phyloP scores from a whole-genome alignment of 2,329 filamentous ascomycete genomes.

The Pyricularia grisea region DNA sequence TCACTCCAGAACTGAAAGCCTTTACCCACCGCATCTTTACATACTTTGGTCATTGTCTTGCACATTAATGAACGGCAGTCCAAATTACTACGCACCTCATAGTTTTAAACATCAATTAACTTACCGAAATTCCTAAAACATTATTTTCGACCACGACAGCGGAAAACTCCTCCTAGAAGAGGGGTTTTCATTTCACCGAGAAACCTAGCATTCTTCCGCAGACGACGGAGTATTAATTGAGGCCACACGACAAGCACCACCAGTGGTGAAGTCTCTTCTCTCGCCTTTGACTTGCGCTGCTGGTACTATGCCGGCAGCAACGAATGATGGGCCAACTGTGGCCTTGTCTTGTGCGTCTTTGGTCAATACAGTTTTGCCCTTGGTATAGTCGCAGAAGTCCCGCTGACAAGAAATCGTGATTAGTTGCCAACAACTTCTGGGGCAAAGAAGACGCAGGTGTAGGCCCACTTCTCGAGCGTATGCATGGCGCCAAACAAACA shows the following conservation, averaged over 20 bases:
- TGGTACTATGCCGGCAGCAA: slow-evolving; percentile 6
- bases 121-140: not conserved
- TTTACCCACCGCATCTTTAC: not conserved
- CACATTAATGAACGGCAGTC: not conserved
- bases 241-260: not conserved
- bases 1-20: not conserved
- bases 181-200: not conserved
- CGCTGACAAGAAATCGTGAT: not conserved
- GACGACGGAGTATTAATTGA: not conserved
- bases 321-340: slow-evolving; percentile 2
- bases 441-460: slow-evolving; percentile 98
- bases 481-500: slow-evolving; percentile 89
- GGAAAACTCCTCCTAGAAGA: not conserved
- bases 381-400: not conserved
- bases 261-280: not conserved
- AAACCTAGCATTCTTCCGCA: not conserved
- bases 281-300: not conserved
- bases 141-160: not conserved
- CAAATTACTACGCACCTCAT: not conserved
- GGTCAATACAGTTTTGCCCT: no score
- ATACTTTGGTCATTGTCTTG: not conserved
- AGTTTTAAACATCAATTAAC: not conserved
- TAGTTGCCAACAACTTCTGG: slow-evolving; percentile 99
- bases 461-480: slow-evolving; percentile 80
- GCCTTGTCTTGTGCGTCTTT: slow-evolving; percentile 4